Evolutionary conservation across 805 yeast species (phyloP).

Genomic region (Yarrowia osloensis): DNA sequence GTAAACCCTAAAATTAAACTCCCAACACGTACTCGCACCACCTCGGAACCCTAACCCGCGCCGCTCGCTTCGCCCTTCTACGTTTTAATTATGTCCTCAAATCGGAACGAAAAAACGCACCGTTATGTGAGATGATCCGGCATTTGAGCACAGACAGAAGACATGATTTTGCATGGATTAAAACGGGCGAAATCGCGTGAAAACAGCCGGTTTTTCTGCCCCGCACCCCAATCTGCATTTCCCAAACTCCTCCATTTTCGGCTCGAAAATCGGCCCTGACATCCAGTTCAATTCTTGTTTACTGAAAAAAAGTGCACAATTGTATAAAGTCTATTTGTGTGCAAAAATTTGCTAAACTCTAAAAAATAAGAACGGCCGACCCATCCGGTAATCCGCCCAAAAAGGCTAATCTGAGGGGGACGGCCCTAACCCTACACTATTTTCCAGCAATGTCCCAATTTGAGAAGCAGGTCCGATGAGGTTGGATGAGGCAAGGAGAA

Average conservation of each 20-base stretch:
- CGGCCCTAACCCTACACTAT: background rate
- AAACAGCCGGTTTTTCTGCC: background rate
- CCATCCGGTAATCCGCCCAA: slow-evolving; percentile 5
- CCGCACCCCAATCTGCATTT: background rate
- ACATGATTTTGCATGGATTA: background rate
- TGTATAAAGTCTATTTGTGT: background rate
- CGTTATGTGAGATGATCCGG: background rate
- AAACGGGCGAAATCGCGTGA: background rate
- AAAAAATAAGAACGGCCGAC: background rate
- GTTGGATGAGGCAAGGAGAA: too few species aligned
- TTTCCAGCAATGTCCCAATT: slow-evolving; percentile 11
- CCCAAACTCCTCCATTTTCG: background rate
- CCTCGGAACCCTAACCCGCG: background rate
- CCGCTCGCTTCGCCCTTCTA: slow-evolving; percentile 1
- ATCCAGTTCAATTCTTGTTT: slow-evolving; percentile 27
- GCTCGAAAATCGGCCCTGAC: background rate
- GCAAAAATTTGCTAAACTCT: background rate
- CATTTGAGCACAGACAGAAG: background rate
- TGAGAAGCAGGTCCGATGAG: slow-evolving; percentile 14
- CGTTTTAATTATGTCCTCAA: background rate
- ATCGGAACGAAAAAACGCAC: background rate
- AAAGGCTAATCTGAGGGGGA: background rate
- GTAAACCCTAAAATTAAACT: background rate
- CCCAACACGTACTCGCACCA: background rate
- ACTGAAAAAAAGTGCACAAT: background rate